These are phyloP conservation scores for Penstemon davidsonii DNA, from an alignment of 257 asterid species.

Conservation along the genomic window DNA sequence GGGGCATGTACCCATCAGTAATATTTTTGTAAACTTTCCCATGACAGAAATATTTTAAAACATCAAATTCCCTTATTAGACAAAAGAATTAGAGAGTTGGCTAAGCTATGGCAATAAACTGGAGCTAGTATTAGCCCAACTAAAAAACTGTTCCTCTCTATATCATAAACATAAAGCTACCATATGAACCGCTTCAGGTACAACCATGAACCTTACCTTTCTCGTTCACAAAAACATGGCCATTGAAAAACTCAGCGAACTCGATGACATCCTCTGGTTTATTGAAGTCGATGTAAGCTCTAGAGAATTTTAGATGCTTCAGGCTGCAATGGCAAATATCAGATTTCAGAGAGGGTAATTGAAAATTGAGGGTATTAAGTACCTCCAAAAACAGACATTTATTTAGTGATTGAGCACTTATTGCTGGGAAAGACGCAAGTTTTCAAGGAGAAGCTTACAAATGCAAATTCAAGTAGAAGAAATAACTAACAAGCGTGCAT, in stretches of 20 bases:
- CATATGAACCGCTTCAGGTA: neutral
- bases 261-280: constrained; percentile 84
- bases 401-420: constrained; percentile 7
- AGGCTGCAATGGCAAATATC: constrained; percentile 59
- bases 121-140: constrained; percentile 17
- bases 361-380: neutral
- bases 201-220: constrained; percentile 57
- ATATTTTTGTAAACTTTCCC: neutral
- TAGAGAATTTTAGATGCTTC: constrained; percentile 62
- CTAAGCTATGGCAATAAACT: neutral
- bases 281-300: constrained; percentile 81
- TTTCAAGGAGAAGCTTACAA: neutral
- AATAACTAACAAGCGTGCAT: too few species aligned
- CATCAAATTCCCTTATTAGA: neutral
- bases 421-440: neutral
- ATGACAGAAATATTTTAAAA: neutral
- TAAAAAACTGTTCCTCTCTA: neutral
- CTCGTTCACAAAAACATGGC: constrained; percentile 93
- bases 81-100: constrained; percentile 6
- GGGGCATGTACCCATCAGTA: neutral
- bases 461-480: too few species aligned
- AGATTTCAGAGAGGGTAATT: constrained; percentile 25
- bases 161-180: too few species aligned
- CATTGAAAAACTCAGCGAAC: constrained; percentile 88
- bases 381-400: constrained; percentile 7